These are phyloP conservation scores for Rhododendron simsii DNA, from an alignment of 148 eudicot species.

Conservation along the genomic window DNA sequence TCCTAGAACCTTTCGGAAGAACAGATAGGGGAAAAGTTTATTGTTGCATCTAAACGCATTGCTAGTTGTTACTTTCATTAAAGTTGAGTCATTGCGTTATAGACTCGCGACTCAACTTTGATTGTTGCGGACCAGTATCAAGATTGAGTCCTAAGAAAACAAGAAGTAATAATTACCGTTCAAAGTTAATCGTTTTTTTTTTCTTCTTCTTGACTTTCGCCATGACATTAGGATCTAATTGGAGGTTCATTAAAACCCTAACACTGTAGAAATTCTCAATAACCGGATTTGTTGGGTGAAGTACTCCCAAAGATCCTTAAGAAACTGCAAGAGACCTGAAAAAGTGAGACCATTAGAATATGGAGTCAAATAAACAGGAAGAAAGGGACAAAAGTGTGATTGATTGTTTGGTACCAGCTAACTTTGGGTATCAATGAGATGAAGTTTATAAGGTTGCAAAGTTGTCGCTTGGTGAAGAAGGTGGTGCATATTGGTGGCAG, in stretches of 20 bases:
- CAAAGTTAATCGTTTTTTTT: background rate
- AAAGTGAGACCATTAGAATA: background rate
- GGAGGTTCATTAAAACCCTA: background rate
- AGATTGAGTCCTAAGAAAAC: background rate
- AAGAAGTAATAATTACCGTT: background rate
- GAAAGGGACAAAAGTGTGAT: background rate
- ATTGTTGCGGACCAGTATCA: background rate
- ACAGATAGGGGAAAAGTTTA: background rate
- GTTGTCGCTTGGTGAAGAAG: background rate
- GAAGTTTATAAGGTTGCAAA: background rate
- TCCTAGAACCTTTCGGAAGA: background rate
- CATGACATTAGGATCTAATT: background rate
- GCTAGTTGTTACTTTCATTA: background rate
- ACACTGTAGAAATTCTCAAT: background rate
- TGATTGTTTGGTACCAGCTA: background rate
- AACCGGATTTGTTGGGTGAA: background rate
- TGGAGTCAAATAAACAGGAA: background rate
- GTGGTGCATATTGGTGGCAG: background rate
- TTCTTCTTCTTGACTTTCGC: background rate
- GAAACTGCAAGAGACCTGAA: background rate
- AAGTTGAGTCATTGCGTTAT: background rate
- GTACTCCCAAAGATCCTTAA: background rate
- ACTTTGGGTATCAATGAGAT: background rate
- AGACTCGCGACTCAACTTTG: background rate
- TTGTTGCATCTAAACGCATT: background rate